Conservation (phyloP, 2,329 filamentous ascomycete genomes). For the Aspergillus brasiliensis region DNA sequence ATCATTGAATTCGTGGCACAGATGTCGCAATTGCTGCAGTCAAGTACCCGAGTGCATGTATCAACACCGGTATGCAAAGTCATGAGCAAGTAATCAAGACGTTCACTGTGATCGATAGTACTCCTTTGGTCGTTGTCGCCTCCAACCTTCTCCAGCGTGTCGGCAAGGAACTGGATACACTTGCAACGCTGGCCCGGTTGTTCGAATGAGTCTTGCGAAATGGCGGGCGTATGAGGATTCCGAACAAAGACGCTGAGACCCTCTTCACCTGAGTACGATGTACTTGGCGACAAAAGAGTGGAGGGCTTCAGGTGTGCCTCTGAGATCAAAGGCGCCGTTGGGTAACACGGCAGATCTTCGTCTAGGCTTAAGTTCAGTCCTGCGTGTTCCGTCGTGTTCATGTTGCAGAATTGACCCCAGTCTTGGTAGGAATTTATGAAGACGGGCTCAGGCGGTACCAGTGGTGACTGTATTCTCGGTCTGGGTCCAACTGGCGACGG, state of each 20-base stretch:
- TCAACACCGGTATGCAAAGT: not conserved
- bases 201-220: not conserved
- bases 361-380: not conserved
- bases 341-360: not conserved
- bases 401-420: not conserved
- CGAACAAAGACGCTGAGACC: not conserved
- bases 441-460: not conserved
- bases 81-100: not conserved
- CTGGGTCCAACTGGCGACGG: not conserved
- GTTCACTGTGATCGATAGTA: not conserved
- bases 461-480: not conserved
- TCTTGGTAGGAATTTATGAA: not conserved
- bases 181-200: not conserved
- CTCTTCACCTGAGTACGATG: not conserved
- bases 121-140: not conserved
- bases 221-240: not conserved
- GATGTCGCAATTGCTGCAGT: not conserved
- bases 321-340: not conserved
- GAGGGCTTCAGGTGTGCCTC: not conserved
- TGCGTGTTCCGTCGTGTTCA: not conserved
- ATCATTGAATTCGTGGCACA: slow-evolving; percentile 2
- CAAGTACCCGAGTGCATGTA: not conserved
- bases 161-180: slow-evolving; percentile 1
- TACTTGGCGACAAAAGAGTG: not conserved
- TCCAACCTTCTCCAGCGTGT: slow-evolving; percentile 1